Conservation (phyloP, 2,329 filamentous ascomycete genomes). For the Diplodia mutila region DNA sequence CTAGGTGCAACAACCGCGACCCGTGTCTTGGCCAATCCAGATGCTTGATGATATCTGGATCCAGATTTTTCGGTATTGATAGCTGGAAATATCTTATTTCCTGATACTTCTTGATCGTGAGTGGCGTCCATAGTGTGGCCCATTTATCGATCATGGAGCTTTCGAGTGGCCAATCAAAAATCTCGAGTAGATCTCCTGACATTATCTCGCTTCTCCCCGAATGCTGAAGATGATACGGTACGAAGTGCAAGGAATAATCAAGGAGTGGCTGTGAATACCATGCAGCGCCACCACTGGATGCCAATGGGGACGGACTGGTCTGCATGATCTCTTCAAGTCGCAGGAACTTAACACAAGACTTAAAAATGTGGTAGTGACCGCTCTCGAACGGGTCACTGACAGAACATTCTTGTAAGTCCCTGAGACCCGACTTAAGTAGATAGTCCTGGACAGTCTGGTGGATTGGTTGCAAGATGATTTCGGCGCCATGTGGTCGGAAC, state of each 20-base stretch:
- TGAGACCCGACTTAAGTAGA: neutral
- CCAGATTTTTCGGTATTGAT: neutral
- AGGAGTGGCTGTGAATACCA: neutral
- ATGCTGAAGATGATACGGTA: neutral
- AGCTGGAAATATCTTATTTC: neutral
- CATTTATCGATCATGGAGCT: neutral
- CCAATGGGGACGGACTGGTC: accelerated
- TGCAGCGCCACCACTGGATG: neutral
- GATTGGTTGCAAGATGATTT: neutral
- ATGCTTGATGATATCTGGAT: too few relatives aligned
- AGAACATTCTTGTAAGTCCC: accelerated
- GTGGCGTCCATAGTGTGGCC: neutral
- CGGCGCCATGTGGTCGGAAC: accelerated
- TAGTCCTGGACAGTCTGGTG: neutral
- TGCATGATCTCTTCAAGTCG: neutral
- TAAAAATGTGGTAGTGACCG: neutral
- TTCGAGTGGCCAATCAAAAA: neutral
- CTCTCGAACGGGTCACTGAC: accelerated
- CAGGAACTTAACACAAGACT: neutral
- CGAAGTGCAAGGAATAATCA: neutral
- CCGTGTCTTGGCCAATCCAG: neutral
- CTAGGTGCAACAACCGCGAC: neutral
- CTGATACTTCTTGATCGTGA: accelerated
- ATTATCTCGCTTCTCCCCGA: too few relatives aligned
- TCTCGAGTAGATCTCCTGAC: neutral